A percentile compares a stretch with the other conserved stretches of the same genome.
Evolutionary conservation across 306 rosid species (phyloP).

Genomic region (Pachyrhizus erosus): DNA sequence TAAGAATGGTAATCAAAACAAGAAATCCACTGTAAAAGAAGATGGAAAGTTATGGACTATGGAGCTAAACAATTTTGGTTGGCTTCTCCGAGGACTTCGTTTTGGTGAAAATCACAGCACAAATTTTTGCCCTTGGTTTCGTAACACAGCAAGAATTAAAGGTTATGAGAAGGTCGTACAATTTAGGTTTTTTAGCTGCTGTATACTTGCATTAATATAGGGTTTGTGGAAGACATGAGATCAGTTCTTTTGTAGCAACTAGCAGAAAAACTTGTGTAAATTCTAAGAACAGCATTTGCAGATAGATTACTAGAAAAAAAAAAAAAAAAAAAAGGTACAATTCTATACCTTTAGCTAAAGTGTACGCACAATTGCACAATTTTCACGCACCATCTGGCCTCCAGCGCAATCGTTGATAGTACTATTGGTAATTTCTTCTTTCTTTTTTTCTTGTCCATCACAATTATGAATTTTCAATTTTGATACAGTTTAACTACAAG

Average conservation of each 20-base stretch:
- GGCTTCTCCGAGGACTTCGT: constrained; percentile 3
- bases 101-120: neutral
- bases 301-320: neutral
- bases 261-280: neutral
- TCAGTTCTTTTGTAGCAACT: neutral
- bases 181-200: neutral
- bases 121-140: neutral
- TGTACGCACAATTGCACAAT: neutral
- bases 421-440: neutral
- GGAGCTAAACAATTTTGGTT: neutral
- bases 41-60: neutral
- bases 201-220: neutral
- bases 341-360: neutral
- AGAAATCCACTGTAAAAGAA: neutral
- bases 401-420: neutral
- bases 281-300: constrained; percentile 15
- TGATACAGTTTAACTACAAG: neutral
- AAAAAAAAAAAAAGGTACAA: neutral
- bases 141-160: neutral
- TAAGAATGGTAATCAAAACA: constrained; percentile 3
- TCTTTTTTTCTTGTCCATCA: neutral
- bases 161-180: constrained; percentile 7
- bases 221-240: neutral
- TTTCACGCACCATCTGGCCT: constrained; percentile 25
- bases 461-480: too few relatives aligned